phyloP scores from a whole-genome alignment of 805 yeast genomes.

The Starmerella tilneyi region DNA sequence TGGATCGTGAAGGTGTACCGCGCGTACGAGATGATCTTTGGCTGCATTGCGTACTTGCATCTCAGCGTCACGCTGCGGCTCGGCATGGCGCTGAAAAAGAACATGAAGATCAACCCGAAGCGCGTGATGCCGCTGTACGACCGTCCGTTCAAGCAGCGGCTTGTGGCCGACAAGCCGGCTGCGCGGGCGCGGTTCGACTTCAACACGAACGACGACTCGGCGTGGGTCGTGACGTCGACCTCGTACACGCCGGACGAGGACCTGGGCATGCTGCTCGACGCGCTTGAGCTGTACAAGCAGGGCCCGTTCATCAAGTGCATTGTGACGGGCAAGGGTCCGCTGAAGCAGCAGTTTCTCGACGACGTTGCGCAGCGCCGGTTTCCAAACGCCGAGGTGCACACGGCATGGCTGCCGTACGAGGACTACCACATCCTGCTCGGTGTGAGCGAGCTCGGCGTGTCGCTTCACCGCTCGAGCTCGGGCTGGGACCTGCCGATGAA shows the following conservation, averaged over 20 bases:
- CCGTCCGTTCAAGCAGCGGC: conserved; percentile 63
- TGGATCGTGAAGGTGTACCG: conserved; percentile 41
- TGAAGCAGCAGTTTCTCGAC: conserved; percentile 43
- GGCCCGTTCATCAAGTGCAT: conserved; percentile 47
- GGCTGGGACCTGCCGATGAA: conserved; percentile 97
- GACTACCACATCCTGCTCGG: conserved; percentile 71
- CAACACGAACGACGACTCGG: conserved; percentile 46
- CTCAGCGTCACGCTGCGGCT: conserved; percentile 71
- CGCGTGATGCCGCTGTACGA: conserved; percentile 65
- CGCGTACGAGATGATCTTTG: conserved; percentile 53
- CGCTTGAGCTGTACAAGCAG: conserved; percentile 38
- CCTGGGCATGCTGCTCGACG: conserved; percentile 55
- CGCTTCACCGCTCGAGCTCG: conserved; percentile 82
- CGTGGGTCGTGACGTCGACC: conserved; percentile 74
- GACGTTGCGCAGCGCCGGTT: conserved; percentile 39
- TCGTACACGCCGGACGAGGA: conserved; percentile 97
- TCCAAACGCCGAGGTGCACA: conserved; percentile 44
- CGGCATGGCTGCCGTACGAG: conserved; percentile 66
- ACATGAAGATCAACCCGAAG: conserved; percentile 43
- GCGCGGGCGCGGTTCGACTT: conserved; percentile 32
- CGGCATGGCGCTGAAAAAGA: conserved; percentile 47
- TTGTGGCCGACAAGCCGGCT: conserved; percentile 34
- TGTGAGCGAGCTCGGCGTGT: conserved; percentile 76
- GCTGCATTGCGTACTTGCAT: conserved; percentile 57
- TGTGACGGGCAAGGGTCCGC: conserved; percentile 97